Evolutionary conservation across 805 yeast species (phyloP).

Genomic region (Zygotorulaspora florentina): DNA sequence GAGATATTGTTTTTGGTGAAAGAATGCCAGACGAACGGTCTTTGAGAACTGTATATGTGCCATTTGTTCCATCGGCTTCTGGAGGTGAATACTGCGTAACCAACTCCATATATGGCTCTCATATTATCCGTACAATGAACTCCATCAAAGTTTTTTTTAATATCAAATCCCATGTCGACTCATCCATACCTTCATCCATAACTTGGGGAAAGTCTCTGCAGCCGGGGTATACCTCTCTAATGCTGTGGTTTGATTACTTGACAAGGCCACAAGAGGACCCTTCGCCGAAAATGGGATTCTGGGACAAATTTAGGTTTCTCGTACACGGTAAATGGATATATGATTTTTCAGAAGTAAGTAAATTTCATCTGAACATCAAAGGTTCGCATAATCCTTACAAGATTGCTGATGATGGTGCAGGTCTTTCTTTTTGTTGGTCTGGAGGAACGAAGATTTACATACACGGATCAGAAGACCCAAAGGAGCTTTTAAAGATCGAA

Average conservation of each 20-base stretch:
- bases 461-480: constrained; percentile 47
- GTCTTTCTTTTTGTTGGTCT: constrained; percentile 63
- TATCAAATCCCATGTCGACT: constrained; percentile 42
- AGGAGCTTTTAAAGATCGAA: constrained; percentile 48
- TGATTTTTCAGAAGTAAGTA: constrained; percentile 42
- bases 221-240: constrained; percentile 55
- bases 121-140: constrained; percentile 58
- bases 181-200: constrained; percentile 47
- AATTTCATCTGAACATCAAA: constrained; percentile 59
- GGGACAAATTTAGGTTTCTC: constrained; percentile 61
- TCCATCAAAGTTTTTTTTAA: constrained; percentile 56
- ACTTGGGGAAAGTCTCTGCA: constrained; percentile 64
- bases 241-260: constrained; percentile 61
- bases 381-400: constrained; percentile 58
- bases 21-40: constrained; percentile 44
- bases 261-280: constrained; percentile 69
- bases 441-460: constrained; percentile 48
- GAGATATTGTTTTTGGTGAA: constrained; percentile 58
- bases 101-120: constrained; percentile 54
- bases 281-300: constrained; percentile 59
- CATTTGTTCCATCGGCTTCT: constrained; percentile 50
- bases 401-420: constrained; percentile 53
- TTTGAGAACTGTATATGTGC: constrained; percentile 48
- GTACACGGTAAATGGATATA: constrained; percentile 52
- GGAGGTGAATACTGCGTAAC: constrained; percentile 29